Percentiles rank a stretch among this genome's conserved stretches.
These are phyloP conservation scores for Mycena galopus DNA, from an alignment of 768 basidiomycete genomes.

Conservation along the genomic window DNA sequence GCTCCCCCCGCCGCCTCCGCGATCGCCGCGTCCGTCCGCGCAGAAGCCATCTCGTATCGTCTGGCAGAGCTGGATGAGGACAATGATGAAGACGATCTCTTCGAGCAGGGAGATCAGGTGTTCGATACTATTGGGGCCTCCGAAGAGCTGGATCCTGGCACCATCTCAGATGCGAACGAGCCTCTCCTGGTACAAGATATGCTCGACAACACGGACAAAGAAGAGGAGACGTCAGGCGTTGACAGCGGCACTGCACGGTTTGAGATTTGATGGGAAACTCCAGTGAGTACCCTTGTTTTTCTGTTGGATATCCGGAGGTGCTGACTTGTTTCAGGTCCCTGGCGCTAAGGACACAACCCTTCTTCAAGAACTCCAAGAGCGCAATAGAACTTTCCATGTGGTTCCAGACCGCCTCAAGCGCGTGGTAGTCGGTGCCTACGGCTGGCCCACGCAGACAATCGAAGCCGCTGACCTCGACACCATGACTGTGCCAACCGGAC, in stretches of 20 bases:
- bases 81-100: background rate
- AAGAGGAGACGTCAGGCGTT: background rate
- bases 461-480: background rate
- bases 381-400: too few relatives aligned
- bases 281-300: background rate
- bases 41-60: too few relatives aligned
- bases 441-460: background rate
- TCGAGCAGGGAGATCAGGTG: too few relatives aligned
- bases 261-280: background rate
- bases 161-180: background rate
- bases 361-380: too few relatives aligned
- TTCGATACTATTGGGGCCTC: background rate
- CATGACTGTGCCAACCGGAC: background rate
- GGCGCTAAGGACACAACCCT: too few relatives aligned
- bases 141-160: background rate
- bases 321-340: too few relatives aligned
- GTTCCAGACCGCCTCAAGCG: too few relatives aligned
- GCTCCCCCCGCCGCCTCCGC: too few relatives aligned
- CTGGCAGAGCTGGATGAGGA: too few relatives aligned
- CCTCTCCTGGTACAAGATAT: background rate
- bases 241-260: background rate
- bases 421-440: background rate
- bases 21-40: too few relatives aligned
- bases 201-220: background rate
- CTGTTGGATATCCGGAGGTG: too few relatives aligned